phyloP scores from a whole-genome alignment of 139 green algal species.

The Yamagishiella unicocca region DNA sequence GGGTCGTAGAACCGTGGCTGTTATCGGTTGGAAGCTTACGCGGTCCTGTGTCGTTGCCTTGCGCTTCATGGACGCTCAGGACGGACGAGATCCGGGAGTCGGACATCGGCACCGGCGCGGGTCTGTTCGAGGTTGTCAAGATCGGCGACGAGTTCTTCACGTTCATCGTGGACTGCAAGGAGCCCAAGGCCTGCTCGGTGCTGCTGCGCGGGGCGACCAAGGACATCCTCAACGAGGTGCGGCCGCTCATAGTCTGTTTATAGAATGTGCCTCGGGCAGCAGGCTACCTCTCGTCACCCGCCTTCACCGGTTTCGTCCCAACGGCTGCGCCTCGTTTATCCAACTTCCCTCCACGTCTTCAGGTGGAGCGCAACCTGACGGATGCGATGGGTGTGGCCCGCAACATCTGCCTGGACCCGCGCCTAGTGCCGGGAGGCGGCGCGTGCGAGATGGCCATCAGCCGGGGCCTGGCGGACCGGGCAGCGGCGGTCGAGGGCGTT shows the following conservation, averaged over 20 bases:
- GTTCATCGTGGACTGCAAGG: slow-evolving; percentile 98
- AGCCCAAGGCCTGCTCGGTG: slow-evolving; percentile 97
- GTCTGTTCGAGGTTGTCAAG: slow-evolving; percentile 98
- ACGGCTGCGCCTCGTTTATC: no score
- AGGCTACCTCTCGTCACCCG: background rate
- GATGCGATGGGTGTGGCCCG: slow-evolving; percentile 98
- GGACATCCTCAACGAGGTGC: slow-evolving; percentile 97
- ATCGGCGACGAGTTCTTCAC: slow-evolving; percentile 99
- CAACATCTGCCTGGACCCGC: slow-evolving; percentile 94
- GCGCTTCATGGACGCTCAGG: slow-evolving; percentile 2
- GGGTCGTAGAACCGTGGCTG: no score
- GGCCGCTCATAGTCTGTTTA: background rate
- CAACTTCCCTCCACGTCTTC: slow-evolving; percentile 55
- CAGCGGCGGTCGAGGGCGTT: slow-evolving; percentile 59
- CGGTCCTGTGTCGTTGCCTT: no score
- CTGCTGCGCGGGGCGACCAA: slow-evolving; percentile 89
- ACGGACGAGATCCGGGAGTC: slow-evolving; percentile 90
- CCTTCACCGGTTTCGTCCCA: no score
- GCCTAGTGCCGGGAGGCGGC: slow-evolving; percentile 96
- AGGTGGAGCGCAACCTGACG: slow-evolving; percentile 93
- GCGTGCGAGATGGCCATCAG: slow-evolving; percentile 97
- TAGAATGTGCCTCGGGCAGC: background rate
- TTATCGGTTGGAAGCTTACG: no score
- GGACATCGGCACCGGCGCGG: slow-evolving; percentile 94
- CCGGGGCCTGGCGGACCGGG: slow-evolving; percentile 47